Conservation (phyloP, 768 basidiomycete genomes). For the Tulasnella sp. region DNA sequence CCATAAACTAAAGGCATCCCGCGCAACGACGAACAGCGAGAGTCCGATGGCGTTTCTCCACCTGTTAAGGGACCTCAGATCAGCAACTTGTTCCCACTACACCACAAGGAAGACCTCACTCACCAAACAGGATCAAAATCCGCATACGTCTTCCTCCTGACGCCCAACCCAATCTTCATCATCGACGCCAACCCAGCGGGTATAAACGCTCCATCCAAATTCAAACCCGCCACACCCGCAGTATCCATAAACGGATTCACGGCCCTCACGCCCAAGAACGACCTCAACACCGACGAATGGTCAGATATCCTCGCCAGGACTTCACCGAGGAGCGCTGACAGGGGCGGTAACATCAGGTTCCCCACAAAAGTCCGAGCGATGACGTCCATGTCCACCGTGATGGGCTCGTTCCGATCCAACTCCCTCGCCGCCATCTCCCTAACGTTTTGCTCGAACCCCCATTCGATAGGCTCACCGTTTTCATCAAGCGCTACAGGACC, state of each 20-base stretch:
- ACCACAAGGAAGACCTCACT: background rate
- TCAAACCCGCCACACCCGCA: background rate
- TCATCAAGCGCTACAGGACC: background rate
- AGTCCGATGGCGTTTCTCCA: conserved; percentile 30
- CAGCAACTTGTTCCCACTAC: background rate
- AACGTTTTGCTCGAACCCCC: conserved; percentile 18
- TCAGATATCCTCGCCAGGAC: background rate
- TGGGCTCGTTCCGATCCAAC: conserved; percentile 19
- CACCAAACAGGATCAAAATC: conserved; percentile 30
- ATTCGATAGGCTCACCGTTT: conserved; percentile 1
- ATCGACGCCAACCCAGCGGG: conserved; percentile 8
- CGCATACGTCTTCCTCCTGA: background rate
- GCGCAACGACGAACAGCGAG: conserved; percentile 16
- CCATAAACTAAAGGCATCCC: conserved; percentile 21
- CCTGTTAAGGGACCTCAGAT: background rate
- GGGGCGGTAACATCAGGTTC: conserved; percentile 16
- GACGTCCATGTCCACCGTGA: conserved; percentile 5
- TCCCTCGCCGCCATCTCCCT: conserved; percentile 14
- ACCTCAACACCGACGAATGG: background rate
- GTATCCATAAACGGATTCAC: background rate
- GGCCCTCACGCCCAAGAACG: conserved; percentile 25
- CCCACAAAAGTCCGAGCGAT: conserved; percentile 19
- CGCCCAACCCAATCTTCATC: background rate
- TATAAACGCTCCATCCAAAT: conserved; percentile 16
- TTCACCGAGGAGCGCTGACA: conserved; percentile 4